Evolutionary conservation across 2,329 filamentous ascomycete genomes (phyloP).

Genomic region (Xylariomycetidae sp.): DNA sequence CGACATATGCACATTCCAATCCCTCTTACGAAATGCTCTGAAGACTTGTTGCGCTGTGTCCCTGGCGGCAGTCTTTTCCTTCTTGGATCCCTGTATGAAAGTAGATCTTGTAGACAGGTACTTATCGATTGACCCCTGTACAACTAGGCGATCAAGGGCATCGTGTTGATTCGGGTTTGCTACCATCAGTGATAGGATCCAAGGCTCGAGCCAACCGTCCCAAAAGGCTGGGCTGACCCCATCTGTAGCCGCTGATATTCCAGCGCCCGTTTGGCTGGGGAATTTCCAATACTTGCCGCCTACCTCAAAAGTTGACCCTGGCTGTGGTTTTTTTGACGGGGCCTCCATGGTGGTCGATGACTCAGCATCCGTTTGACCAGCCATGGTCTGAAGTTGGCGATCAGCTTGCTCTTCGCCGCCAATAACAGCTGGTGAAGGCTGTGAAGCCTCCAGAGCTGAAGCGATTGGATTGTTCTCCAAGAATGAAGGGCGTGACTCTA

Average conservation of each 20-base stretch:
- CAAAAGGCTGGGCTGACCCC: constrained; percentile 6
- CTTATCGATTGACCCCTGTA: constrained; percentile 13
- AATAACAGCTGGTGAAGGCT: too few species aligned
- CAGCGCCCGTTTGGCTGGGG: constrained; percentile 4
- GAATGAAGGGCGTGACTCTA: too few species aligned
- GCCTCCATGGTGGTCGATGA: too few species aligned
- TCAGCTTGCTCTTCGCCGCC: too few species aligned
- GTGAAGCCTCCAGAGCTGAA: too few species aligned
- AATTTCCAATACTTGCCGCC: constrained; percentile 14
- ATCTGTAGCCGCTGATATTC: constrained; percentile 5
- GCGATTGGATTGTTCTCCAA: too few species aligned
- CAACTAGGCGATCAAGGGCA: constrained; percentile 14
- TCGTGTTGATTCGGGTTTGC: constrained; percentile 12
- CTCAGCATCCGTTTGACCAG: too few species aligned
- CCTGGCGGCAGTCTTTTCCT: constrained; percentile 8
- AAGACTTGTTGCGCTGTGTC: constrained; percentile 11
- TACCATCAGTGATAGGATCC: constrained; percentile 6
- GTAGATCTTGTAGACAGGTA: constrained; percentile 14
- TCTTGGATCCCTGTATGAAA: constrained; percentile 16
- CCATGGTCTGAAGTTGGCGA: too few species aligned
- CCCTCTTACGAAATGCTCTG: constrained; percentile 4
- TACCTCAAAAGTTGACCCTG: constrained; percentile 12
- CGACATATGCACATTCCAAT: constrained; percentile 12
- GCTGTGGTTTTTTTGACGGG: constrained; percentile 7
- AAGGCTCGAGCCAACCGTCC: constrained; percentile 5